Percentiles rank a stretch among this genome's conserved stretches.
Evolutionary conservation across 805 yeast species (phyloP).

Genomic region (Suhomyces tanzawaensis): DNA sequence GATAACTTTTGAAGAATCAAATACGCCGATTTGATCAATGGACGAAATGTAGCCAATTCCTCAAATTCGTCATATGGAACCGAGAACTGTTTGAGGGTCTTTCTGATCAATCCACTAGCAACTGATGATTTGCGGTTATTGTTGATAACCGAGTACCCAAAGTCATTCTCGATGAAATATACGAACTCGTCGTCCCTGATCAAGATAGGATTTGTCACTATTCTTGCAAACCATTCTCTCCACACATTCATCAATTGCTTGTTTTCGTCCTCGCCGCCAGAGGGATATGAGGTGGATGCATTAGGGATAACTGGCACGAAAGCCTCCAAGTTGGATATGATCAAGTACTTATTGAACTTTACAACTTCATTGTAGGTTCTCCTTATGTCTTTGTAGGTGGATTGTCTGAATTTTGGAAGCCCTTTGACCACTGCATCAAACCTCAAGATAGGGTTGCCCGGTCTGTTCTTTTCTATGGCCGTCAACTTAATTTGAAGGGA

Average conservation of each 20-base stretch:
- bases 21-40: constrained; percentile 76
- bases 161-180: constrained; percentile 77
- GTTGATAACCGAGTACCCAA: constrained; percentile 60
- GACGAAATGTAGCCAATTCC: constrained; percentile 82
- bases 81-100: constrained; percentile 85
- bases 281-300: constrained; percentile 72
- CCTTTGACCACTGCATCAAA: constrained; percentile 56
- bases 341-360: constrained; percentile 72
- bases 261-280: constrained; percentile 80
- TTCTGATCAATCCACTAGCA: constrained; percentile 84
- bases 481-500: constrained; percentile 54
- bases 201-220: constrained; percentile 72
- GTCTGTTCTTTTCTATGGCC: constrained; percentile 68
- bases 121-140: constrained; percentile 53
- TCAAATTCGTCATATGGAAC: constrained; percentile 87
- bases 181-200: constrained; percentile 86
- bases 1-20: constrained; percentile 54
- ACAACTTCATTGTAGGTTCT: constrained; percentile 78
- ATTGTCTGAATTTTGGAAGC: constrained; percentile 73
- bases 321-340: constrained; percentile 83
- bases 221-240: constrained; percentile 84
- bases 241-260: constrained; percentile 53
- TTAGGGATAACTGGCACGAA: constrained; percentile 88
- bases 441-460: constrained; percentile 75
- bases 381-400: constrained; percentile 67